A percentile compares a stretch with the other conserved stretches of the same genome.
Evolutionary conservation across 1,284 basidiomycete genomes (phyloP).

Genomic region (Ustilago nuda): DNA sequence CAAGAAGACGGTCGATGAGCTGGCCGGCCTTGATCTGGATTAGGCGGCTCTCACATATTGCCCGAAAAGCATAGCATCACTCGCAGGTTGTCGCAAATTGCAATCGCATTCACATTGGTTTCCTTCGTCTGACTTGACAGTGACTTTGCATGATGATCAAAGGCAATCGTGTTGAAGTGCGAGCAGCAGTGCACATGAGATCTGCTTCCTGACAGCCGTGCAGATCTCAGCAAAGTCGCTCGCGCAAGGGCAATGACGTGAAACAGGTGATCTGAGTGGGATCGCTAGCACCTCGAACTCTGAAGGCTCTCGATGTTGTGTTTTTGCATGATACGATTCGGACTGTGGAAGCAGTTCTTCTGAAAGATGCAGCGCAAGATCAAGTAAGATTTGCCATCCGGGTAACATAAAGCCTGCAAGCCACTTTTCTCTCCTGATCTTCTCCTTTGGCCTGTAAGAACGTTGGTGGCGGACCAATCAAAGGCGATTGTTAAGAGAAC

Average conservation of each 20-base stretch:
- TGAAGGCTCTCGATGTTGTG: background rate
- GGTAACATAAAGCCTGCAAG: background rate
- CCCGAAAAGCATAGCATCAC: background rate
- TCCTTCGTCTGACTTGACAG: background rate
- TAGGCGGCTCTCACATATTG: slow-evolving; percentile 4
- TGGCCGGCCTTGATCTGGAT: slow-evolving; percentile 36
- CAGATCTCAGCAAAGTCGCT: background rate
- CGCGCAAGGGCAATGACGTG: background rate
- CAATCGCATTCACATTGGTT: background rate
- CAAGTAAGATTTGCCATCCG: background rate
- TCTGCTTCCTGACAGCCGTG: background rate
- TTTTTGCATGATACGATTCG: background rate
- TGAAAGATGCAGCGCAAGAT: background rate
- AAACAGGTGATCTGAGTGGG: background rate
- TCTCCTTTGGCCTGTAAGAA: background rate
- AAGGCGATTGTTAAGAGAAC: background rate
- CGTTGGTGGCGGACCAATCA: slow-evolving; percentile 1
- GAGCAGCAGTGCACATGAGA: background rate
- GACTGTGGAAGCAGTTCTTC: background rate
- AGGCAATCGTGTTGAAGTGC: background rate
- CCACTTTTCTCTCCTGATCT: background rate
- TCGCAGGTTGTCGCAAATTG: background rate
- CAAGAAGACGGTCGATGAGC: slow-evolving; percentile 55
- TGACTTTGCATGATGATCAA: background rate
- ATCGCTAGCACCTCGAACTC: background rate